Conservation (phyloP, 2,329 filamentous ascomycete genomes). For the Pestalotiopsis sp. region DNA sequence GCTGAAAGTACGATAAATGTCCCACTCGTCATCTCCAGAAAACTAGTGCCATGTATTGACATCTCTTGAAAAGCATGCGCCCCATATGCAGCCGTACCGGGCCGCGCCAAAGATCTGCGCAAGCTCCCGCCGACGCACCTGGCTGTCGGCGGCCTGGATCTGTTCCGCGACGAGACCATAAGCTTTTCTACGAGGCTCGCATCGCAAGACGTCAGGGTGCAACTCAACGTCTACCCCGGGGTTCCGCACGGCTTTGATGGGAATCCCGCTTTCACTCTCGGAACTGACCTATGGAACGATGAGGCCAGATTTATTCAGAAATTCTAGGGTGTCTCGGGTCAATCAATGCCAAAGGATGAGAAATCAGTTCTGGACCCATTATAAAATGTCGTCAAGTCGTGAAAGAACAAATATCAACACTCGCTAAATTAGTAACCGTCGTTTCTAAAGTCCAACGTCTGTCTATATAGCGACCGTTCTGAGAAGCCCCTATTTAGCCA, state of each 20-base stretch:
- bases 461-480: too few species aligned
- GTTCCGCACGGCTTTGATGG: conserved; percentile 20
- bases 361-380: neutral
- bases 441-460: too few species aligned
- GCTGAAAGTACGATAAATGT: neutral
- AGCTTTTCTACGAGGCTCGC: conserved; percentile 16
- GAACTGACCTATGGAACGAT: conserved; percentile 10
- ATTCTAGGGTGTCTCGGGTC: neutral
- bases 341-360: neutral
- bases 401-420: too few species aligned
- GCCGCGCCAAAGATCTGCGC: conserved; percentile 14
- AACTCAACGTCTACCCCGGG: conserved; percentile 20
- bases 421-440: too few species aligned
- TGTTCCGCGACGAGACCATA: conserved; percentile 19
- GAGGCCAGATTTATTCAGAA: conserved; percentile 10
- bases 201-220: conserved; percentile 13
- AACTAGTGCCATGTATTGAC: neutral
- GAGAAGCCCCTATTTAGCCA: neutral
- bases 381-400: neutral
- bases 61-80: neutral
- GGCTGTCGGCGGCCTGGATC: conserved; percentile 18
- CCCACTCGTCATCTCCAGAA: neutral
- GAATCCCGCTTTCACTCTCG: neutral
- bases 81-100: conserved; percentile 17
- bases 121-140: conserved; percentile 18